These are phyloP conservation scores for Populus hybrid DNA, from an alignment of 441 rosid species.

Conservation along the genomic window DNA sequence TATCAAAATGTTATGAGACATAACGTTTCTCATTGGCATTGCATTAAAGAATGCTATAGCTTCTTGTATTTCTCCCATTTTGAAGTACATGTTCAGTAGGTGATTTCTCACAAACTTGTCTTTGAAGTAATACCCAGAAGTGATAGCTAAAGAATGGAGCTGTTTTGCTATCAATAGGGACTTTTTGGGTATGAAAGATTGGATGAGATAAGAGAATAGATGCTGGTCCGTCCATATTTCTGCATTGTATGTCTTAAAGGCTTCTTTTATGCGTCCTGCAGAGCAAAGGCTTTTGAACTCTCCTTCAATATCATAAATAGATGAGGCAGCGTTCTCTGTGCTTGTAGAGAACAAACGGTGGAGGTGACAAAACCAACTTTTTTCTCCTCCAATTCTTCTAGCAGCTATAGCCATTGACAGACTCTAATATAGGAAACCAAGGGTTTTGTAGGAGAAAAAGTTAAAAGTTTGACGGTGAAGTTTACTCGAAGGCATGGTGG, in stretches of 20 bases:
- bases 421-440: background rate
- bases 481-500: background rate
- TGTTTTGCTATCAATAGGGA: conserved; percentile 50
- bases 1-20: conserved; percentile 76
- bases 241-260: conserved; percentile 41
- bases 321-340: background rate
- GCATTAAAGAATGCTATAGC: conserved; percentile 43
- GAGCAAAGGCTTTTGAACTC: conserved; percentile 50
- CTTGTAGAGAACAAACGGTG: conserved; percentile 10
- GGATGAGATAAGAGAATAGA: conserved; percentile 59
- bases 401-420: background rate
- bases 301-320: background rate
- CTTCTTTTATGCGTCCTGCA: conserved; percentile 50
- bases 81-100: conserved; percentile 66
- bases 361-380: background rate
- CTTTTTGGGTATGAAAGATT: conserved; percentile 42
- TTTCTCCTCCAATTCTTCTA: background rate
- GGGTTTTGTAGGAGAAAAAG: background rate
- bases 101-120: conserved; percentile 74
- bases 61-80: conserved; percentile 45
- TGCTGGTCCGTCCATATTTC: conserved; percentile 61
- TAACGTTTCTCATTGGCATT: conserved; percentile 54
- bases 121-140: conserved; percentile 53
- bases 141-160: conserved; percentile 60
- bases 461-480: background rate